phyloP scores from a whole-genome alignment of 352 stramenopile genomes.

The Globisporangium paroecandrum region DNA sequence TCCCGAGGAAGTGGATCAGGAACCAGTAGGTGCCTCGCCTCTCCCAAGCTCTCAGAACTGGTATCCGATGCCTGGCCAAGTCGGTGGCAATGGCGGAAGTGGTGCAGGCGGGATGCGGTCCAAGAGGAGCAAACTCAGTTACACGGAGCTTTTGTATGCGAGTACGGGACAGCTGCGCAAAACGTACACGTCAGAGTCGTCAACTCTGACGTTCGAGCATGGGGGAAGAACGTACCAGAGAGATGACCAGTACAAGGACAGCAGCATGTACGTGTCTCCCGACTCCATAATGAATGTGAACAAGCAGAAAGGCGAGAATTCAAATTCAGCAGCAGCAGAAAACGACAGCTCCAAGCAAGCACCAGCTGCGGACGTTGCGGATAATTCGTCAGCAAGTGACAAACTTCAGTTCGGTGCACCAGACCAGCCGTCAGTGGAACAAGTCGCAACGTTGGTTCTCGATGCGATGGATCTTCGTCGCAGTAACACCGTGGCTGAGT shows the following conservation, averaged over 20 bases:
- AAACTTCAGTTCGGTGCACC: background rate
- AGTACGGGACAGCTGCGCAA: conserved; percentile 80
- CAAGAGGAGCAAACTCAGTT: conserved; percentile 75
- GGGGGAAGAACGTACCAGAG: conserved; percentile 63
- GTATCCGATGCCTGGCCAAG: conserved; percentile 52
- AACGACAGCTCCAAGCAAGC: conserved; percentile 18
- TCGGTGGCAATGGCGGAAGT: conserved; percentile 18
- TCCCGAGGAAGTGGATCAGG: conserved; percentile 74
- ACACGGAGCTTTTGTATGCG: conserved; percentile 76
- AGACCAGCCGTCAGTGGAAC: conserved; percentile 33
- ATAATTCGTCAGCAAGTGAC: background rate
- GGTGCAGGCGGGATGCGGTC: conserved; percentile 22
- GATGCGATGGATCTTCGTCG: conserved; percentile 56
- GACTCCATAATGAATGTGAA: conserved; percentile 25
- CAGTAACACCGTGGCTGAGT: conserved; percentile 50
- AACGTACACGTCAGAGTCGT: conserved; percentile 77
- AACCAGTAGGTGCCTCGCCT: conserved; percentile 47
- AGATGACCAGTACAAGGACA: conserved; percentile 79
- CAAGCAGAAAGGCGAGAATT: background rate
- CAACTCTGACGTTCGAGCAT: conserved; percentile 74
- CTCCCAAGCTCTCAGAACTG: conserved; percentile 53
- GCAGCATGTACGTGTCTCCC: conserved; percentile 76
- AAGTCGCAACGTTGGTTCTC: conserved; percentile 45
- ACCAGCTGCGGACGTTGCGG: conserved; percentile 12
- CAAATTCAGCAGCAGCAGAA: background rate